These are phyloP conservation scores for Solanum habrochaites DNA, from an alignment of 257 asterid genomes.

Conservation along the genomic window DNA sequence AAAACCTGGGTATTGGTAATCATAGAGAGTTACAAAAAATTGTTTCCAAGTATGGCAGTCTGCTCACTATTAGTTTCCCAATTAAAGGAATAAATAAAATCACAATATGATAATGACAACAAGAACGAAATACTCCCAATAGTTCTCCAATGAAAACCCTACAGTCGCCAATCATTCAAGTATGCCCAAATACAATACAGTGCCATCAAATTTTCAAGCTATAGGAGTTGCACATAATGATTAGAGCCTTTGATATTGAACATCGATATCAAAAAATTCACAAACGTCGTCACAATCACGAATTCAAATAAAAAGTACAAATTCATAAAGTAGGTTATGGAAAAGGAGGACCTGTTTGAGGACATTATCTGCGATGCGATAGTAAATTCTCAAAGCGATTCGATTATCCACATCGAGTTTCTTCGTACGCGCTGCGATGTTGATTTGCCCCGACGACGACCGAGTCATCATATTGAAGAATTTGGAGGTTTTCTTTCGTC, in stretches of 20 bases:
- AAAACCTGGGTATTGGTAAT: background rate
- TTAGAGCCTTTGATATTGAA: background rate
- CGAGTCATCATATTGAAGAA: constrained; percentile 28
- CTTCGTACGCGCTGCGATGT: constrained; percentile 55
- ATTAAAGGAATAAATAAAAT: background rate
- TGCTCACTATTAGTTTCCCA: background rate
- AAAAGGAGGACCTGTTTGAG: constrained; percentile 57
- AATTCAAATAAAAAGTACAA: background rate
- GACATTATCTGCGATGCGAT: constrained; percentile 69
- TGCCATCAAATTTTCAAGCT: background rate
- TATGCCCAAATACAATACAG: background rate
- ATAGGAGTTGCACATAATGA: background rate
- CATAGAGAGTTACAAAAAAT: background rate
- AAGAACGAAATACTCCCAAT: background rate
- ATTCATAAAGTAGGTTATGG: background rate
- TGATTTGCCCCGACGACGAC: constrained; percentile 37
- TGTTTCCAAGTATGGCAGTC: background rate
- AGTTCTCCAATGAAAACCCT: background rate
- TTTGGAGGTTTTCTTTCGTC: background rate
- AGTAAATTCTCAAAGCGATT: constrained; percentile 44
- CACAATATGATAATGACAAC: background rate
- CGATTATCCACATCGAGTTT: constrained; percentile 68
- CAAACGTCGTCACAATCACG: background rate
- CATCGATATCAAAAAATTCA: background rate
- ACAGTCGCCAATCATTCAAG: background rate